Percentiles rank a stretch among this genome's conserved stretches.
These are phyloP conservation scores for Lepidium sativum DNA, from an alignment of 345 rosid genomes.

Conservation along the genomic window DNA sequence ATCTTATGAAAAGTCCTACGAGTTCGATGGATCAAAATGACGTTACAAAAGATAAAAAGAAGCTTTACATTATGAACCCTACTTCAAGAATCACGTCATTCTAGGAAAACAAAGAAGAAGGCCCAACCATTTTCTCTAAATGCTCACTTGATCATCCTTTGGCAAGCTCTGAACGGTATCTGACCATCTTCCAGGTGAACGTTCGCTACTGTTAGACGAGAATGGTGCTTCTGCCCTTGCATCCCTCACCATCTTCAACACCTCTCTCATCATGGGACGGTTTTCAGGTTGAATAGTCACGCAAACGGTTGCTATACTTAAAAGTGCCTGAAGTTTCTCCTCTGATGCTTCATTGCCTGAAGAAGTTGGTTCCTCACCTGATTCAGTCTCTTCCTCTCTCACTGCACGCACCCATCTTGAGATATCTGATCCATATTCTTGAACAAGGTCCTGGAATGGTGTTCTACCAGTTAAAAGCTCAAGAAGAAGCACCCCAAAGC, in stretches of 20 bases:
- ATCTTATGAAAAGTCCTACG: conserved; percentile 16
- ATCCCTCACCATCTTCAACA: conserved; percentile 81
- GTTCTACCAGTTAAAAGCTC: conserved; percentile 93
- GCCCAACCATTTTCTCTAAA: conserved; percentile 9
- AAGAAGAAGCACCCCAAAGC: conserved; percentile 83
- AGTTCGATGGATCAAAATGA: conserved; percentile 17
- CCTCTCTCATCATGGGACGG: conserved; percentile 79
- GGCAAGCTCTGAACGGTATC: conserved; percentile 94
- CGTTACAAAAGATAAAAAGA: not conserved
- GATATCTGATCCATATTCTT: conserved; percentile 82
- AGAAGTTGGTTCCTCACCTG: conserved; percentile 81
- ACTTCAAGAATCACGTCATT: conserved; percentile 25
- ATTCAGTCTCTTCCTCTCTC: conserved; percentile 85
- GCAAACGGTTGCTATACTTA: conserved; percentile 75
- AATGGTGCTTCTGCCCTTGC: conserved; percentile 73
- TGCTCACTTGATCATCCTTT: conserved; percentile 77
- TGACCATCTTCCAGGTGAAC: conserved; percentile 95
- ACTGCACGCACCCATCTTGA: conserved; percentile 89
- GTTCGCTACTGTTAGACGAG: conserved; percentile 89
- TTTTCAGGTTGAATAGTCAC: conserved; percentile 52
- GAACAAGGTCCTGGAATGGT: conserved; percentile 90
- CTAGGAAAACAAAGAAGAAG: conserved; percentile 16
- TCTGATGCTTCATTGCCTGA: conserved; percentile 78
- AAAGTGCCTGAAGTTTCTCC: conserved; percentile 81
- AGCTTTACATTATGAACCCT: conserved; percentile 30